Percentiles rank a stretch among this genome's conserved stretches.
Evolutionary conservation across 805 yeast genomes (phyloP).

Genomic region (Kodamaea kakaduensis): DNA sequence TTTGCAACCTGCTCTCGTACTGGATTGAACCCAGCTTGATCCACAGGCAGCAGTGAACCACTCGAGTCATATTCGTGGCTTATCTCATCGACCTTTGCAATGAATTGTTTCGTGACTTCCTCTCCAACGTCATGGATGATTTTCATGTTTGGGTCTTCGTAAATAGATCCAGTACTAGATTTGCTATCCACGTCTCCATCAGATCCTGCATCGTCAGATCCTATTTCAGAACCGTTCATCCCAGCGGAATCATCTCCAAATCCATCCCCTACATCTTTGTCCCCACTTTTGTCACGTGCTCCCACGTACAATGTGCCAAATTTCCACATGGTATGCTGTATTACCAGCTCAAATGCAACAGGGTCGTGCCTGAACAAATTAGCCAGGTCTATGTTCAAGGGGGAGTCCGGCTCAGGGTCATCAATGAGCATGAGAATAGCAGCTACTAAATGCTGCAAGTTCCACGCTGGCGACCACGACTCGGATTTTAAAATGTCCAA

Average conservation of each 20-base stretch:
- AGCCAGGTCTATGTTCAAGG: constrained; percentile 67
- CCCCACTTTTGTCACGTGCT: constrained; percentile 2
- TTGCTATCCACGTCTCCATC: background rate
- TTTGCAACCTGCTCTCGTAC: constrained; percentile 29
- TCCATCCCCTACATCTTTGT: constrained; percentile 1
- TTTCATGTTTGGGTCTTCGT: constrained; percentile 8
- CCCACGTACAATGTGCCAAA: constrained; percentile 22
- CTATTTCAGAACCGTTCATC: no score
- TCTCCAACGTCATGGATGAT: constrained; percentile 32
- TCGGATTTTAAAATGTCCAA: constrained; percentile 55
- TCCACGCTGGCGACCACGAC: constrained; percentile 77
- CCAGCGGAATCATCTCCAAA: no score
- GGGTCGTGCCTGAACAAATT: constrained; percentile 47
- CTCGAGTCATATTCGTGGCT: constrained; percentile 14
- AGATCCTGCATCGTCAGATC: no score
- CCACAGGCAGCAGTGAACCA: constrained; percentile 12
- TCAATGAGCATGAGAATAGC: constrained; percentile 56
- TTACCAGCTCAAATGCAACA: constrained; percentile 36
- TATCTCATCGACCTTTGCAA: constrained; percentile 31
- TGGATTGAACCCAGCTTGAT: constrained; percentile 10
- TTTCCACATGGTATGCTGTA: constrained; percentile 40
- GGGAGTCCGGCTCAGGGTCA: constrained; percentile 69
- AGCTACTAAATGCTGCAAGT: constrained; percentile 48
- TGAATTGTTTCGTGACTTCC: constrained; percentile 30
- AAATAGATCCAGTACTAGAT: no score